These are phyloP conservation scores for Boletus patriciae DNA, from an alignment of 768 basidiomycete genomes.

Conservation along the genomic window DNA sequence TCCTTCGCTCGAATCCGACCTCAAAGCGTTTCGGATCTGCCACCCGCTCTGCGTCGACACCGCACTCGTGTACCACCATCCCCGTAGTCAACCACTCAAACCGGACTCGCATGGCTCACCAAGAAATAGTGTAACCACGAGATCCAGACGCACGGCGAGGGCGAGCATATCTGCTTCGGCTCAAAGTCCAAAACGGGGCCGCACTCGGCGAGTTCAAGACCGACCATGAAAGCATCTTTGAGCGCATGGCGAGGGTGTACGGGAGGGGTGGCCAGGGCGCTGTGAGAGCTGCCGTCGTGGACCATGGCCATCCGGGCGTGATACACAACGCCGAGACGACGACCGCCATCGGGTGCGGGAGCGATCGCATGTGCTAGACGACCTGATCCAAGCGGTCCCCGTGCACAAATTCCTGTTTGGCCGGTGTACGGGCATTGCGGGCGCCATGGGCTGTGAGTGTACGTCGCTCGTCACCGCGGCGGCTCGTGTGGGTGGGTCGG, in stretches of 20 bases:
- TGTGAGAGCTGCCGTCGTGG: slow-evolving; percentile 68
- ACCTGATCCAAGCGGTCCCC: slow-evolving; percentile 55
- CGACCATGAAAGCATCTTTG: slow-evolving; percentile 87
- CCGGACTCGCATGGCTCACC: slow-evolving; percentile 42
- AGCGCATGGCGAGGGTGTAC: slow-evolving; percentile 62
- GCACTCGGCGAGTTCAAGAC: slow-evolving; percentile 86
- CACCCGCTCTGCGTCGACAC: slow-evolving; percentile 95
- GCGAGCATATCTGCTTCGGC: slow-evolving; percentile 82
- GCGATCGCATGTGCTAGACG: slow-evolving; percentile 77
- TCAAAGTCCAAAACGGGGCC: slow-evolving; percentile 71
- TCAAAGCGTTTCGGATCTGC: slow-evolving; percentile 39
- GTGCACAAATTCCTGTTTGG: slow-evolving; percentile 84
- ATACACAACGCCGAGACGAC: slow-evolving; percentile 87
- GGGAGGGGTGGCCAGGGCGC: slow-evolving; percentile 44
- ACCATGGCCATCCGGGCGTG: slow-evolving; percentile 77
- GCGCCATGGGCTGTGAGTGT: slow-evolving; percentile 74
- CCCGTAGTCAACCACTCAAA: slow-evolving; percentile 88
- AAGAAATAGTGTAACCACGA: slow-evolving; percentile 43
- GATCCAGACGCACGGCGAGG: slow-evolving; percentile 82
- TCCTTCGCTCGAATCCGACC: slow-evolving; percentile 94
- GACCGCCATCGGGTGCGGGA: slow-evolving; percentile 70
- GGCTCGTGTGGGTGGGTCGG: too few relatives aligned
- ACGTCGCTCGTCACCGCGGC: neutral
- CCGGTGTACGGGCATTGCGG: slow-evolving; percentile 79
- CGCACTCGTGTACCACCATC: slow-evolving; percentile 87